A percentile compares a stretch with the other conserved stretches of the same genome.
Evolutionary conservation across 441 rosid species (phyloP).

Genomic region (Pelargonium citronellum): DNA sequence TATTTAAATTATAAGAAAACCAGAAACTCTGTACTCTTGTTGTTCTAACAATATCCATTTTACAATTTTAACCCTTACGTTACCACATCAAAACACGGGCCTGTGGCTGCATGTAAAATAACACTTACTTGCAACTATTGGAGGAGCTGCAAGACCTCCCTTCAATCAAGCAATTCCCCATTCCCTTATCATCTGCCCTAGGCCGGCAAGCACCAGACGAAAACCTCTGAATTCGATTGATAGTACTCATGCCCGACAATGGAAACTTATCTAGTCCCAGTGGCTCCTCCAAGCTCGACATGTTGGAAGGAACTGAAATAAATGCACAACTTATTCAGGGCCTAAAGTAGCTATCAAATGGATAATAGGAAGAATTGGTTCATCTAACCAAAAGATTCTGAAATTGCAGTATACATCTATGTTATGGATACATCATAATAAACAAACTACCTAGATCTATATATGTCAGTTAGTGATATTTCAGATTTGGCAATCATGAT

Average conservation of each 20-base stretch:
- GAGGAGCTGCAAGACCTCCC: conserved; percentile 78
- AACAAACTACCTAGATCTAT: no score
- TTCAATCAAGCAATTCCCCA: conserved; percentile 77
- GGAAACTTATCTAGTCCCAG: conserved; percentile 67
- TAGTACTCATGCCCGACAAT: conserved; percentile 69
- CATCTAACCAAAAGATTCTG: conserved; percentile 13
- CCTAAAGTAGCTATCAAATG: conserved; percentile 7
- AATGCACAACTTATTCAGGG: conserved; percentile 14
- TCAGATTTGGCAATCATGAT: no score
- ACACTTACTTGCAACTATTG: conserved; percentile 55
- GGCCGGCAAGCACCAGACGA: conserved; percentile 74
- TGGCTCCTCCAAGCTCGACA: conserved; percentile 96
- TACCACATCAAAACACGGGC: no score
- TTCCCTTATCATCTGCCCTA: conserved; percentile 49
- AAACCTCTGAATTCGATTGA: conserved; percentile 72
- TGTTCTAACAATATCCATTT: no score
- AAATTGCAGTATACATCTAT: neutral
- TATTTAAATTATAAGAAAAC: neutral
- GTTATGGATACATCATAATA: no score
- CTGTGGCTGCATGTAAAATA: neutral
- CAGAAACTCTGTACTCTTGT: neutral
- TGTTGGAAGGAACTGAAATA: conserved; percentile 39
- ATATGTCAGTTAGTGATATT: neutral
- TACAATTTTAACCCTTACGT: no score
- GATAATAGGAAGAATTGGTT: conserved; percentile 23